These are phyloP conservation scores for Microascus cirrosus DNA, from an alignment of 2,329 filamentous ascomycete species.

Conservation along the genomic window DNA sequence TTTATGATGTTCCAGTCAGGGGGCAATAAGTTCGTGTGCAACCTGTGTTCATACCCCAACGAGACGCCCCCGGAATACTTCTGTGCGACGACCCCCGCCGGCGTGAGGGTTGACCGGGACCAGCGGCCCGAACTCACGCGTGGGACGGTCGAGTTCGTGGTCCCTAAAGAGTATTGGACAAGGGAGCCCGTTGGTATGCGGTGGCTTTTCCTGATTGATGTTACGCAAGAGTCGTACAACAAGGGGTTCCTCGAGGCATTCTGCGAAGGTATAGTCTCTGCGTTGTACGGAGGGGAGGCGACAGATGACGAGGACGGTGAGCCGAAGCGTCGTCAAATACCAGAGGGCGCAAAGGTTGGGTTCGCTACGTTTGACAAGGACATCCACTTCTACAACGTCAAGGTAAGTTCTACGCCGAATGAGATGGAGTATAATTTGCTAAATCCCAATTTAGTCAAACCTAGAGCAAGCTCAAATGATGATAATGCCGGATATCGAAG, in stretches of 20 bases:
- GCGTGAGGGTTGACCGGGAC: slow-evolving; percentile 76
- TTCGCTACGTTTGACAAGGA: slow-evolving; percentile 96
- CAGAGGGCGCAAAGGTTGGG: slow-evolving; percentile 74
- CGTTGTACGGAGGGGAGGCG: slow-evolving; percentile 64
- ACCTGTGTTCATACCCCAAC: slow-evolving; percentile 95
- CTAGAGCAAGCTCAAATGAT: slow-evolving; percentile 92
- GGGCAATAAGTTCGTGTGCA: slow-evolving; percentile 95
- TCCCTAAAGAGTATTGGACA: slow-evolving; percentile 98
- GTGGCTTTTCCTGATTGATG: slow-evolving; percentile 88
- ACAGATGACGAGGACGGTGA: slow-evolving; percentile 39
- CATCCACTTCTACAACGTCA: slow-evolving; percentile 96
- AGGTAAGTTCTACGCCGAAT: slow-evolving; percentile 37
- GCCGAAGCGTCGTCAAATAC: slow-evolving; percentile 47
- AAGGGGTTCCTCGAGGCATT: slow-evolving; percentile 85
- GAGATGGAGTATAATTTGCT: slow-evolving; percentile 7
- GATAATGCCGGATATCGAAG: slow-evolving; percentile 95
- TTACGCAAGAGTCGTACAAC: slow-evolving; percentile 82
- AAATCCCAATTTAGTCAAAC: slow-evolving; percentile 38
- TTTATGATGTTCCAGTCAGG: slow-evolving; percentile 96
- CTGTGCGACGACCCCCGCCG: slow-evolving; percentile 76
- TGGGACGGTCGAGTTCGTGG: slow-evolving; percentile 90
- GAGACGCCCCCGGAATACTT: slow-evolving; percentile 88
- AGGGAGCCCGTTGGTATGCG: slow-evolving; percentile 81
- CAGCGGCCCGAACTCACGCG: slow-evolving; percentile 81
- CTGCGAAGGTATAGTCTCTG: slow-evolving; percentile 75